Percentiles rank a stretch among this genome's conserved stretches.
These are phyloP conservation scores for Allantophomopsis lycopodina DNA, from an alignment of 2,329 filamentous ascomycete genomes.

Conservation along the genomic window DNA sequence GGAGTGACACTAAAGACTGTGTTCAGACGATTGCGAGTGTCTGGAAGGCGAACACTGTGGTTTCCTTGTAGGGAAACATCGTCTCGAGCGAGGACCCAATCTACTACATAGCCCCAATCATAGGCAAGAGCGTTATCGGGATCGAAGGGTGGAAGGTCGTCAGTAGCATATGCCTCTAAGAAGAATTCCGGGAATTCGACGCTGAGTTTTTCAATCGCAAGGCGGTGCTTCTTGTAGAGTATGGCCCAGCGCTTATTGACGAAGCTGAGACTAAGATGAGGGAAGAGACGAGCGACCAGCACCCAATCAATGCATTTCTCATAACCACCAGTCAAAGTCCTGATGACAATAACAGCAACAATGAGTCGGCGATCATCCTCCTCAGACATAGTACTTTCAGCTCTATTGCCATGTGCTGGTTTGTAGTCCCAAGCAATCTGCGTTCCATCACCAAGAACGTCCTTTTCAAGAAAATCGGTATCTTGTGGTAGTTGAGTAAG, in stretches of 20 bases:
- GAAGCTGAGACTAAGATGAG: slow-evolving; percentile 32
- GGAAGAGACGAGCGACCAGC: slow-evolving; percentile 40
- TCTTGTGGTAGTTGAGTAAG: slow-evolving; percentile 6
- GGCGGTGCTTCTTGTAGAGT: slow-evolving; percentile 33
- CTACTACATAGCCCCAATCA: slow-evolving; percentile 53
- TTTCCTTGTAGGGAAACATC: slow-evolving; percentile 22
- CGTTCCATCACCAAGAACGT: background rate
- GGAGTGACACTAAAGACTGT: slow-evolving; percentile 20
- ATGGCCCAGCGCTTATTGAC: slow-evolving; percentile 41
- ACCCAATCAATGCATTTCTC: slow-evolving; percentile 48
- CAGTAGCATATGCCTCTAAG: slow-evolving; percentile 49
- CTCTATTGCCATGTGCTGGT: slow-evolving; percentile 2
- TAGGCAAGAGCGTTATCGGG: slow-evolving; percentile 49
- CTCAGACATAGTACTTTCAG: slow-evolving; percentile 17
- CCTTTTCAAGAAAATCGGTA: background rate
- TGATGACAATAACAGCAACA: slow-evolving; percentile 42
- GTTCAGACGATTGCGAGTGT: slow-evolving; percentile 28
- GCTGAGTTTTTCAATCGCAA: slow-evolving; percentile 40
- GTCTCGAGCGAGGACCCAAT: slow-evolving; percentile 45
- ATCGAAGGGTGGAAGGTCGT: slow-evolving; percentile 46
- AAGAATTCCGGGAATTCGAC: slow-evolving; percentile 52
- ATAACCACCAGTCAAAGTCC: slow-evolving; percentile 44
- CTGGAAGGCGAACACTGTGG: slow-evolving; percentile 33
- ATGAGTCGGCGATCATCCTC: slow-evolving; percentile 34
- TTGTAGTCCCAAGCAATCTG: background rate